These are phyloP conservation scores for Avena eriantha DNA, from an alignment of 176 grass and related monocot genomes.

Conservation along the genomic window DNA sequence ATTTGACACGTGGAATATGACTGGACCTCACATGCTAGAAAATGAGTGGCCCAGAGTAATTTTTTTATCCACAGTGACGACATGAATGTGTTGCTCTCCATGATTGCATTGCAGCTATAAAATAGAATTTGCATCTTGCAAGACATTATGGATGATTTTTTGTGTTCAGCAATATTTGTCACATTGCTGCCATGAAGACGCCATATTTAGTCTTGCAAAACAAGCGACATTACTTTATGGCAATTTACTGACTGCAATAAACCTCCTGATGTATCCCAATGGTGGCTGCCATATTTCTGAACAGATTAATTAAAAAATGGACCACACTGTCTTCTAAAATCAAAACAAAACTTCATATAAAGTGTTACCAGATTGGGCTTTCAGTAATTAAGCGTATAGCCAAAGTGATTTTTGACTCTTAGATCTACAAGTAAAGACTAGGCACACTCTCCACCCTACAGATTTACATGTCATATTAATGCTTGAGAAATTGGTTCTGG, in stretches of 20 bases:
- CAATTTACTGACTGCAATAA: background rate
- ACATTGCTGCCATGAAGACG: background rate
- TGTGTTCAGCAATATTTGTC: background rate
- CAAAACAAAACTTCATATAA: constrained; percentile 6
- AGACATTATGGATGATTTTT: constrained; percentile 10
- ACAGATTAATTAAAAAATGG: constrained; percentile 20
- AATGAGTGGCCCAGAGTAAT: constrained; percentile 17
- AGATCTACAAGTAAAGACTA: constrained; percentile 8
- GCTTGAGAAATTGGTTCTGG: constrained; percentile 20
- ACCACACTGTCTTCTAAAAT: constrained; percentile 13
- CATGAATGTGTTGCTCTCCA: constrained; percentile 13
- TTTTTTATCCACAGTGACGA: constrained; percentile 15
- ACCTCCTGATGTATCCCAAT: background rate
- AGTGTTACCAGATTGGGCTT: constrained; percentile 29
- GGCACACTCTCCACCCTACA: background rate
- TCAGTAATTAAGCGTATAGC: constrained; percentile 1
- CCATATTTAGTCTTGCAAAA: background rate
- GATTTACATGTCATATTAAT: constrained; percentile 30
- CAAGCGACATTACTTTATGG: background rate
- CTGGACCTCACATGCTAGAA: constrained; percentile 4
- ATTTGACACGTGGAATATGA: constrained; percentile 13
- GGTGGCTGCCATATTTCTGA: constrained; percentile 15
- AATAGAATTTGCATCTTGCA: background rate
- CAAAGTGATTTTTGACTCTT: constrained; percentile 2
- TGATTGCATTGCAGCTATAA: constrained; percentile 2